phyloP scores from a whole-genome alignment of 495 filamentous ascomycete genomes.

The Chaetomium cochliodes region DNA sequence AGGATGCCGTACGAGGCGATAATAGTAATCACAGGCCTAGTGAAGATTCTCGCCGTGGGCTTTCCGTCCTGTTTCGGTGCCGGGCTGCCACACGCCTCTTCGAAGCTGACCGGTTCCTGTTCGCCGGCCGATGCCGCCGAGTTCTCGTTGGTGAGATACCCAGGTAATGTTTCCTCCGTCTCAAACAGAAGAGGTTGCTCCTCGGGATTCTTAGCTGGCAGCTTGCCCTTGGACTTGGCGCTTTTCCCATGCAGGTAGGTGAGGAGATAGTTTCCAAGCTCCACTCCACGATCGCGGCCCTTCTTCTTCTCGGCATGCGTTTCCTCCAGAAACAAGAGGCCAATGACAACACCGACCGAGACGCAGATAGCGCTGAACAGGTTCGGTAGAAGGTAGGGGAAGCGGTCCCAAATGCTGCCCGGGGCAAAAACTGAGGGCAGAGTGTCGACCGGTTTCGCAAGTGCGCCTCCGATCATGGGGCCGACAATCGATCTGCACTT shows the following conservation, averaged over 20 bases:
- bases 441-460: constrained; percentile 79
- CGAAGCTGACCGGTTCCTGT: constrained; percentile 20
- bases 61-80: constrained; percentile 24
- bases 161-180: constrained; percentile 57
- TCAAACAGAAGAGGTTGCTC: constrained; percentile 54
- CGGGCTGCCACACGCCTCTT: constrained; percentile 16
- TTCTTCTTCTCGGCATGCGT: constrained; percentile 83
- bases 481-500: constrained; percentile 69
- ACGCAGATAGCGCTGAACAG: constrained; percentile 82
- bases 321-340: constrained; percentile 89
- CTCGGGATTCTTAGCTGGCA: constrained; percentile 42
- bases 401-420: constrained; percentile 75
- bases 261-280: constrained; percentile 73
- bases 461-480: constrained; percentile 81
- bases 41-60: constrained; percentile 55
- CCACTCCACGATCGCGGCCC: constrained; percentile 70
- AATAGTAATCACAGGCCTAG: constrained; percentile 72
- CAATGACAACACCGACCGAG: constrained; percentile 72
- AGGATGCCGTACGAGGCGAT: constrained; percentile 90
- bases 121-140: constrained; percentile 27
- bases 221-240: constrained; percentile 1
- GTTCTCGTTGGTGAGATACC: constrained; percentile 63
- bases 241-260: constrained; percentile 40
- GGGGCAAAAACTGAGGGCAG: constrained; percentile 74
- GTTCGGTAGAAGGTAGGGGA: constrained; percentile 92